phyloP scores from a whole-genome alignment of 208 protist genomes.

The Leptomonas pyrrhocoris region DNA sequence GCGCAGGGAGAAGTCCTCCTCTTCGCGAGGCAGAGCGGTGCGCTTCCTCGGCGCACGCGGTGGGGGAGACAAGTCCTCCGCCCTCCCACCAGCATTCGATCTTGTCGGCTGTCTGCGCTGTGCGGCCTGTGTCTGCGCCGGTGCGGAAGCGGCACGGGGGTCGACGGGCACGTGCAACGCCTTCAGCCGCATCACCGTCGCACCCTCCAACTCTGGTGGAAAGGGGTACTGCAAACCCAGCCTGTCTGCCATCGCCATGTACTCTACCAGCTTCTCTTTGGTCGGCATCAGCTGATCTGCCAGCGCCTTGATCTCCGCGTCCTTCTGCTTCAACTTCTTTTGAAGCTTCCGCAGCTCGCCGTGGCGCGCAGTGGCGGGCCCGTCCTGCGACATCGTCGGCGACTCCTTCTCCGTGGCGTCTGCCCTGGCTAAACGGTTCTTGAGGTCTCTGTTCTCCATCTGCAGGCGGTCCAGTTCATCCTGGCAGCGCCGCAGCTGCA shows the following conservation, averaged over 20 bases:
- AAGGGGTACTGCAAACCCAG: conserved; percentile 86
- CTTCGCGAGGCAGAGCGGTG: not conserved
- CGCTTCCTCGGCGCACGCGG: conserved; percentile 13
- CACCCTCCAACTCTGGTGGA: conserved; percentile 60
- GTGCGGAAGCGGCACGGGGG: conserved; percentile 27
- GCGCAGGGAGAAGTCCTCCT: conserved; percentile 21
- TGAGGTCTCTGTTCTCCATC: conserved; percentile 33
- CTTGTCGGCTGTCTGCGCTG: not conserved
- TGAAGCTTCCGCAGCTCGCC: conserved; percentile 28
- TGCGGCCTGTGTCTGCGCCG: not conserved
- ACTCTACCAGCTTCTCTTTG: conserved; percentile 87
- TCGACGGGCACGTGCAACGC: conserved; percentile 42
- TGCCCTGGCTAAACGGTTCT: conserved; percentile 14
- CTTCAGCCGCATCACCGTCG: conserved; percentile 64
- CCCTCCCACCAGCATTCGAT: not conserved
- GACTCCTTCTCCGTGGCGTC: not conserved
- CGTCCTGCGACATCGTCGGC: not conserved
- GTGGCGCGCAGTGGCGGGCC: not conserved
- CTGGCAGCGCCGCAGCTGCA: conserved; percentile 40
- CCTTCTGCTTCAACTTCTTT: conserved; percentile 40
- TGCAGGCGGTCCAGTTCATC: conserved; percentile 52
- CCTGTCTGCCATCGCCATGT: conserved; percentile 86
- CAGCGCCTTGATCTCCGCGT: conserved; percentile 63
- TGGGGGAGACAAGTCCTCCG: conserved; percentile 1
- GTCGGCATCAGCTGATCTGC: conserved; percentile 72